Conservation (phyloP, 495 filamentous ascomycete species). For the Friedmanniomyces simplex region DNA sequence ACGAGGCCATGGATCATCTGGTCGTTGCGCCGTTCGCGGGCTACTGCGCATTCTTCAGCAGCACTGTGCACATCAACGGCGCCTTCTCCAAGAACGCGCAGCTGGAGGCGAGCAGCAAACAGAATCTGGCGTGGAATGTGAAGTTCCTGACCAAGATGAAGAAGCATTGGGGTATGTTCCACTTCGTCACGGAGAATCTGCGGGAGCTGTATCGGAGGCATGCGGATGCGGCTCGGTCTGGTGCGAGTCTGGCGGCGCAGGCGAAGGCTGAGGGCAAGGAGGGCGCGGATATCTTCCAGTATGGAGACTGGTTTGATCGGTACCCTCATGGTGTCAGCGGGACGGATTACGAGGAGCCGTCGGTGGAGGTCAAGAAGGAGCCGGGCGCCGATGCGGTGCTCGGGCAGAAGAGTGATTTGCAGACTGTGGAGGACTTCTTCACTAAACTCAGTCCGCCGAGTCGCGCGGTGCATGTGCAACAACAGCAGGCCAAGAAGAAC, state of each 20-base stretch:
- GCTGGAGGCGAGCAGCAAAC: slow-evolving; percentile 67
- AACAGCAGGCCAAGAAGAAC: slow-evolving; percentile 19
- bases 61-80: slow-evolving; percentile 84
- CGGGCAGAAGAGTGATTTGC: slow-evolving; percentile 75
- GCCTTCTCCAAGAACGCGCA: slow-evolving; percentile 74
- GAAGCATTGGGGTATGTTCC: slow-evolving; percentile 95
- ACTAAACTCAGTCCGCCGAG: slow-evolving; percentile 62
- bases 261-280: slow-evolving; percentile 37
- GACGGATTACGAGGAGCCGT: slow-evolving; percentile 72
- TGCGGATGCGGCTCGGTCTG: slow-evolving; percentile 55
- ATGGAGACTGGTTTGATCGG: slow-evolving; percentile 94
- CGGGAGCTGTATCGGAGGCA: slow-evolving; percentile 82
- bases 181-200: slow-evolving; percentile 87
- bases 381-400: slow-evolving; percentile 70
- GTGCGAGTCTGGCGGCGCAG: slow-evolving; percentile 34
- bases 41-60: slow-evolving; percentile 87
- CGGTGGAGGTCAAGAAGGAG: slow-evolving; percentile 51
- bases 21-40: slow-evolving; percentile 87
- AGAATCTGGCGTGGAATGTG: slow-evolving; percentile 79
- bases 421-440: slow-evolving; percentile 94
- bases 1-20: slow-evolving; percentile 65
- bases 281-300: slow-evolving; percentile 68
- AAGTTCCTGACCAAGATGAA: slow-evolving; percentile 90
- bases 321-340: slow-evolving; percentile 88
- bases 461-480: slow-evolving; percentile 34